A percentile compares a stretch with the other conserved stretches of the same genome.
Evolutionary conservation across 768 basidiomycete species (phyloP).

Genomic region (Boletus rufocinnamomeus): DNA sequence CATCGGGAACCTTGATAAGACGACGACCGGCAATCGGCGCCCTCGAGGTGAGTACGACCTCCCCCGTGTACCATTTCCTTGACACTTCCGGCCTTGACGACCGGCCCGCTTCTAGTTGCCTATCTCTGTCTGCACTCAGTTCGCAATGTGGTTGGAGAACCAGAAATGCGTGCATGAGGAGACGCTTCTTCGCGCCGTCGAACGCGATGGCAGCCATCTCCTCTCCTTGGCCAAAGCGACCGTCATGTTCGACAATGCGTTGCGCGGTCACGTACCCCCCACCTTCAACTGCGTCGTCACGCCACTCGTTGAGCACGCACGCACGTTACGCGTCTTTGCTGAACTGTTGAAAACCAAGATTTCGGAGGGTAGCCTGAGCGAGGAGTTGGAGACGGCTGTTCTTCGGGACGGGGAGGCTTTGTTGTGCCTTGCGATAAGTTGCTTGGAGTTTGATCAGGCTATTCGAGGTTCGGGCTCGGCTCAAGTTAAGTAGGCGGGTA

Average conservation of each 20-base stretch:
- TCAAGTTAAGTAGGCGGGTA: not conserved
- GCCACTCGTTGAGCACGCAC: conserved; percentile 10
- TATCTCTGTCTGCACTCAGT: conserved; percentile 17
- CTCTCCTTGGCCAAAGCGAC: conserved; percentile 21
- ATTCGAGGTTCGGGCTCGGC: conserved; percentile 11
- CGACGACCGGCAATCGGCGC: not conserved
- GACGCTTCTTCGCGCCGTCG: conserved; percentile 17
- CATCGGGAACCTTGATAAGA: not conserved
- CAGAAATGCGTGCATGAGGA: conserved; percentile 6
- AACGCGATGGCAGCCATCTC: conserved; percentile 23
- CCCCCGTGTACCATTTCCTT: too few species aligned
- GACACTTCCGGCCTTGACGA: not conserved
- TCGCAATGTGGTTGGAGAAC: conserved; percentile 22
- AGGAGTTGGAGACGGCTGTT: conserved; percentile 24
- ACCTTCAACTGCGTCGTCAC: not conserved
- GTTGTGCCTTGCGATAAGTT: conserved; percentile 21
- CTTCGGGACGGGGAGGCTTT: conserved; percentile 26
- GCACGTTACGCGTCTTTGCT: conserved; percentile 19
- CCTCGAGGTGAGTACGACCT: conserved; percentile 15
- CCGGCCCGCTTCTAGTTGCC: not conserved
- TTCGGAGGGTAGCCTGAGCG: conserved; percentile 8
- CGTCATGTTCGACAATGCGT: conserved; percentile 21
- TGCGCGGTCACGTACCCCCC: conserved; percentile 10
- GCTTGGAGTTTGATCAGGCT: conserved; percentile 23
- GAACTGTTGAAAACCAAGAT: conserved; percentile 16